Evolutionary conservation across 2,329 filamentous ascomycete species (phyloP).

Genomic region (Onygenales sp.): DNA sequence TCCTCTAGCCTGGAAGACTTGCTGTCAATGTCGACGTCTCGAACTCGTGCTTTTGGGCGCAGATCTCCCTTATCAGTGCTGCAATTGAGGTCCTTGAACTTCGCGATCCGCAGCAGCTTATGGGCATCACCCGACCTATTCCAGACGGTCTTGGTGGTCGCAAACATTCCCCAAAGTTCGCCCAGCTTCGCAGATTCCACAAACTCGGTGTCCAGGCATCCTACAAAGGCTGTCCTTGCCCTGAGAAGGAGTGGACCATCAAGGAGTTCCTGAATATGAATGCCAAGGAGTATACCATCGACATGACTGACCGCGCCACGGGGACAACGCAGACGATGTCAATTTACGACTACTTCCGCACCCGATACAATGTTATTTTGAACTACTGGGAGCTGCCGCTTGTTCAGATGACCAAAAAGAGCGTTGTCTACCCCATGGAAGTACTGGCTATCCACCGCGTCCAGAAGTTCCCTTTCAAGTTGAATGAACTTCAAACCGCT

Average conservation of each 20-base stretch:
- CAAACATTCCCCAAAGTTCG: constrained; percentile 14
- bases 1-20: constrained; percentile 49
- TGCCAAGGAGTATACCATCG: constrained; percentile 35
- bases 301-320: constrained; percentile 29
- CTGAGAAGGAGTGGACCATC: constrained; percentile 39
- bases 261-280: constrained; percentile 38
- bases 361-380: constrained; percentile 41
- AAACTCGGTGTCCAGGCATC: constrained; percentile 30
- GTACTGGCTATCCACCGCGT: constrained; percentile 43
- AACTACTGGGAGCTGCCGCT: constrained; percentile 43
- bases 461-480: constrained; percentile 50
- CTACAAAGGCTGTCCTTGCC: constrained; percentile 25
- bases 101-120: constrained; percentile 23
- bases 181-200: constrained; percentile 20
- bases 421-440: constrained; percentile 48
- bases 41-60: constrained; percentile 79
- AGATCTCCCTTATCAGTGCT: constrained; percentile 25
- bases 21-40: constrained; percentile 84
- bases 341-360: constrained; percentile 50
- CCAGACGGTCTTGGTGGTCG: constrained; percentile 14
- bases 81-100: constrained; percentile 25
- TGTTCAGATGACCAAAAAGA: constrained; percentile 48
- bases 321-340: constrained; percentile 38
- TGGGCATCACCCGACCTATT: constrained; percentile 15
- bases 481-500: constrained; percentile 57